Evolutionary conservation across 139 green algal genomes (phyloP).

Genomic region (Chlorella sorokiniana): DNA sequence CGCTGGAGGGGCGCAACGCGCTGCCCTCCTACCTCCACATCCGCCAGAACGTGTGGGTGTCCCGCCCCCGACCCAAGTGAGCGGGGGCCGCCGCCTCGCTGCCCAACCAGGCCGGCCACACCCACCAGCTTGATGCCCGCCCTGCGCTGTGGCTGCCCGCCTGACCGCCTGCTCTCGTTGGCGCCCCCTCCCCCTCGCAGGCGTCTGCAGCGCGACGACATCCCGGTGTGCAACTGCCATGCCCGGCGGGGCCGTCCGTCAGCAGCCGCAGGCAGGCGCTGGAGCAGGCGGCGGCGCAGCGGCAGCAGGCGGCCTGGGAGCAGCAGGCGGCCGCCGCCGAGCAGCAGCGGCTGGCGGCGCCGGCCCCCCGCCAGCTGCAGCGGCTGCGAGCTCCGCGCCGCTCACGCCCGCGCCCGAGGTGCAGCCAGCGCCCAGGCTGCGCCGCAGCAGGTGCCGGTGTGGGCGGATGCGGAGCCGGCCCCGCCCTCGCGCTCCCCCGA

Average conservation of each 20-base stretch:
- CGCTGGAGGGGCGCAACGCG: conserved; percentile 18
- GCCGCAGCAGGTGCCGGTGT: not conserved
- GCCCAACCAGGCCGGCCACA: not conserved
- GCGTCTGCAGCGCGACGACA: conserved; percentile 66
- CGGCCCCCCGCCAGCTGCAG: not conserved
- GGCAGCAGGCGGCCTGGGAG: not conserved
- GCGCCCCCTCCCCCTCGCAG: not conserved
- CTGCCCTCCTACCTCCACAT: conserved; percentile 65
- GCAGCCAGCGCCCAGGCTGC: not conserved
- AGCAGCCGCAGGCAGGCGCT: conserved; percentile 13
- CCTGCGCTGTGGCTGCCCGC: not conserved
- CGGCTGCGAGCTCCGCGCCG: not conserved
- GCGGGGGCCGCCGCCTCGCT: not conserved
- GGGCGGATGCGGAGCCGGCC: not conserved
- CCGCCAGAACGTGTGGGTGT: conserved; percentile 66
- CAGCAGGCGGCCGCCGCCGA: not conserved
- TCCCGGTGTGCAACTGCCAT: conserved; percentile 62
- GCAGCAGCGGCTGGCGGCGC: not conserved
- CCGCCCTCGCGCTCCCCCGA: not conserved
- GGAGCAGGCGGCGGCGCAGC: conserved; percentile 8
- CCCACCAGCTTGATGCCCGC: not conserved
- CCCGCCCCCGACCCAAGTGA: conserved; percentile 59
- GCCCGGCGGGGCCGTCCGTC: not conserved
- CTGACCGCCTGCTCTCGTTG: not conserved
- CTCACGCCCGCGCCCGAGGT: too few relatives aligned